Evolutionary conservation across 2,329 filamentous ascomycete species (phyloP), one percentile per base, ranked within the genome.

Genomic region (Tolypocladium tropicale): DNA sequence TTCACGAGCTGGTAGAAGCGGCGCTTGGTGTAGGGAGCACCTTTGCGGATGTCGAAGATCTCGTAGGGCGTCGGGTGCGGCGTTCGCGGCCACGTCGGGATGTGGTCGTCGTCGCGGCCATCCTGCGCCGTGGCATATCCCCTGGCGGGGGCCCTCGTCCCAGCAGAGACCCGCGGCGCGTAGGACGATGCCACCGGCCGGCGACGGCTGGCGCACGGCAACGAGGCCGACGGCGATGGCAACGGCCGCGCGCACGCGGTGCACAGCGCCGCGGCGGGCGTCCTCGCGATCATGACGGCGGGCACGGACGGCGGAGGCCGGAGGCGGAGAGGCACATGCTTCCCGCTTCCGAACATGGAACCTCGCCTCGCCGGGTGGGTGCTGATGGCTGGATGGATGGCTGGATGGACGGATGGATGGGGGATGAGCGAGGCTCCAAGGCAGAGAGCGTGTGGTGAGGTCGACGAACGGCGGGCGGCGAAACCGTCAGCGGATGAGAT

Each of bases 1-100:
- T 97, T 99, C 57, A 95, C 94, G 54, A 99, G 82, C 66, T 93
- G 82, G 71, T 95, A 94, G 78, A 91, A 99, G 58, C 84, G 84
- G 48, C 79, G 74, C 72, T 99, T 97, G 59, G 82, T 86, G 71
- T 99, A 97, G 2, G 84, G 80, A 16, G 83, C 84, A 56, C 76
- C 75, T 62, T 75, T 81, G 54, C 70, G 64, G 52, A 76, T 70
- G 58, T 81, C 77, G 65, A 97, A 85, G 67, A 99, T 89, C 66
- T 97, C 89, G 74, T 99, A 97, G 1, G 94, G 94, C 0, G 92
- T 93, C 1, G 89, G 89, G 43, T 77, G 66, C 23, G 67, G 59
- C 6, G 68, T 67, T 6, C 68, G 66, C 2, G 81, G 81, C 81
- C 81, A 84, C 6, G 67, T 62, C 7, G 36, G 53, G 18, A 32